Base-by-base conservation (phyloP, 1,284 basidiomycete genomes). In the Boletellus deceptivus region DNA sequence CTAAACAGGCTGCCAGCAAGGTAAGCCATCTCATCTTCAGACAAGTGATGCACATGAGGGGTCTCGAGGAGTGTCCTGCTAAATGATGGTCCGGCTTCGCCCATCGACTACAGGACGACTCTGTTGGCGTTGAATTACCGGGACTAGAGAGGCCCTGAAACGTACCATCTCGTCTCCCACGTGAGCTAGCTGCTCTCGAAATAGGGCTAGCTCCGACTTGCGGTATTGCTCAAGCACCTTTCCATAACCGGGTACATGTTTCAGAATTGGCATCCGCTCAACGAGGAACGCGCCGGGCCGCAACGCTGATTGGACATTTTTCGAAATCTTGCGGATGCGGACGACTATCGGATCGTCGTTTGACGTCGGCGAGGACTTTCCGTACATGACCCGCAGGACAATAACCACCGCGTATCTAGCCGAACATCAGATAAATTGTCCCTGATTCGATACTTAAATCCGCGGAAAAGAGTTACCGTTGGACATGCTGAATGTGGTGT, bases 361-460 rank as follows among this genome's bases (percentile, higher is more conserved):
- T 0, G 70, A 71, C 14, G 77, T 75, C 13, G 53, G 76, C 58
- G 58, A 68, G 52, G 58, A 68, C 52, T 80, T 82, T 7, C 83
- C 84, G 57, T 86, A 86, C 5, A 83, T 79, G 41, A 86, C 70
- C 2, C 76, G 73, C 70, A 88, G 75, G 4, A 85, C 79, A 0
- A 86, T 74, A 3, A 77, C 77, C 0, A 82, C 80, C 0, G 83
- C 78, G 56, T 80, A 86, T 43, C 82, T 85, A 13, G 17, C 33
- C 40, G 17, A 24, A 20, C 27, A 11, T 27, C 37, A 31, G 22
- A 10, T 10, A 35, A 35, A 46, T 31, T 25, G 47, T n/a, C 10
- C 20, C n/a, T n/a, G 18, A 17, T 17, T 24, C 10, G 14, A 31
- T 31, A 25, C 25, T 13, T 31, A 46, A 20, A 34, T 43, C 25